Evolutionary conservation across 2,329 filamentous ascomycete genomes (phyloP).

Genomic region (Talaromyces pinophilus): DNA sequence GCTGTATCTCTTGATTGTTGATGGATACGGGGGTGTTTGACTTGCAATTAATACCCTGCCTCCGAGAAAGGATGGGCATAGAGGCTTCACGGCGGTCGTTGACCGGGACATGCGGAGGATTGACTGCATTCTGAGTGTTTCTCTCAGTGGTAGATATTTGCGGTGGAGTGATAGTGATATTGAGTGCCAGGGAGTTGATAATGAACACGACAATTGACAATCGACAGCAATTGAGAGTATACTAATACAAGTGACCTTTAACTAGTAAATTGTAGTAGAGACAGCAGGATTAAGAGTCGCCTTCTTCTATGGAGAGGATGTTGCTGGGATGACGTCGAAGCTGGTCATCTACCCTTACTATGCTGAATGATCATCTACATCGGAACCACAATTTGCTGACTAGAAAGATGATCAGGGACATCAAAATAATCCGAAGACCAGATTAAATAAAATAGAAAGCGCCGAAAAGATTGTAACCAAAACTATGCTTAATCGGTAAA

Average conservation of each 20-base stretch:
- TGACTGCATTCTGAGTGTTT: constrained; percentile 11
- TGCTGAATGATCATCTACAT: neutral
- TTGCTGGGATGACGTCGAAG: constrained; percentile 18
- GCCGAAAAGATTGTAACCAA: neutral
- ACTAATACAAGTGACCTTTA: neutral
- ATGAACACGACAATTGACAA: neutral
- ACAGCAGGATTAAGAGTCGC: constrained; percentile 1
- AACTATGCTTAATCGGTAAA: neutral
- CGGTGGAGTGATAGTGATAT: neutral
- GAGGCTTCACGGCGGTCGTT: neutral
- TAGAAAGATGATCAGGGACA: neutral
- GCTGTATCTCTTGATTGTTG: neutral
- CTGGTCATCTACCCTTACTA: constrained; percentile 4
- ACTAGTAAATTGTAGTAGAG: neutral
- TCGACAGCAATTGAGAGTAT: neutral
- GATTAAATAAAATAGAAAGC: neutral
- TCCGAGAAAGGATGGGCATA: neutral
- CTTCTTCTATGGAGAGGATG: neutral
- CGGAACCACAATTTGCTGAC: neutral
- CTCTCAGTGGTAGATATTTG: neutral
- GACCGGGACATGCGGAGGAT: constrained; percentile 12
- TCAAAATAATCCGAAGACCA: neutral
- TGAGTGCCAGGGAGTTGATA: neutral
- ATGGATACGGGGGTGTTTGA: neutral
- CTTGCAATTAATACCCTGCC: neutral